Evolutionary conservation across 2,329 filamentous ascomycete genomes (phyloP), one percentile per base, ranked within the genome.

Genomic region (Lasiodiplodia gonubiensis): DNA sequence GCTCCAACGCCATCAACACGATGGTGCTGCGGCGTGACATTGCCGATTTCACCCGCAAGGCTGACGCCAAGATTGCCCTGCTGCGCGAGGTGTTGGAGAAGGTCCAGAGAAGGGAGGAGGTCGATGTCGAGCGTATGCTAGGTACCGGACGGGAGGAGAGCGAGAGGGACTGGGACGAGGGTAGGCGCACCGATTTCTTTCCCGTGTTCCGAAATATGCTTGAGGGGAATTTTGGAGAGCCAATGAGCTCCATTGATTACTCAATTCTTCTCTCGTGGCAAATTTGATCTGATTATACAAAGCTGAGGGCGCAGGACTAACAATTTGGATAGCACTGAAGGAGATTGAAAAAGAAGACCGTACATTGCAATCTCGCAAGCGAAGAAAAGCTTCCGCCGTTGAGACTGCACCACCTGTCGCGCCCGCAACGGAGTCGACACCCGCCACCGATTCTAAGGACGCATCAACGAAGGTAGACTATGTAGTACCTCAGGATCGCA

Each of bases 1-100:
- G 96, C 4, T 97, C 93, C 69, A 97, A 97, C 85, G 92, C 94
- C 16, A 97, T 99, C 73, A 92, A 97, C 74, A 92, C 95, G 85
- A 90, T 99, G 74, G 85, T 89, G 42, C 78, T 98, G 73, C 90
- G 90, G 73, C 92, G 91, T 72, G 90, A 94, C 61, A 91, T 89
- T 74, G 84, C 86, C 37, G 88, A 89, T 11, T 94, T 91, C 73
- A 88, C 85, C 74, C 88, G 94, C 61, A 88, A 89, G 71, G 90
- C 93, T 5, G 92, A 97, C 72, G 89, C 92, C 7, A 90, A 92
- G 75, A 91, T 99, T 70, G 86, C 85, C 2, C 76, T 93, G 35
- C 79, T 99, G 68, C 87, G 87, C 48, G 94, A 97, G 74, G 88
- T 93, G 0, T 84, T 94, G 25, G 88, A 90, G 72, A 88, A 84